Evolutionary conservation across 805 yeast species (phyloP).

Genomic region (Yamadazyma philogaea): DNA sequence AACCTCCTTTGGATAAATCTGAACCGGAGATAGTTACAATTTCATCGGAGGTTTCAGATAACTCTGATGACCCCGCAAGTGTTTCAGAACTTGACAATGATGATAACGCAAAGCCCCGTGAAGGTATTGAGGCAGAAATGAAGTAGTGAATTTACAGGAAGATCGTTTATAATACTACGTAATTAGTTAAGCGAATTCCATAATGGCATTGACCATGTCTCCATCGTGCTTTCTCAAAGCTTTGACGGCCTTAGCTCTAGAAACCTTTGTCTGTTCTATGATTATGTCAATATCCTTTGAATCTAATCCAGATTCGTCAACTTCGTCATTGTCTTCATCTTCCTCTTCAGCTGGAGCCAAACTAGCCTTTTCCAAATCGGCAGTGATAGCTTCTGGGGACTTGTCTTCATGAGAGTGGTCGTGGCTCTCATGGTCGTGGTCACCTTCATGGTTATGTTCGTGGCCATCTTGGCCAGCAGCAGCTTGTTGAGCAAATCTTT

Average conservation of each 20-base stretch:
- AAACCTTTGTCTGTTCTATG: slow-evolving; percentile 85
- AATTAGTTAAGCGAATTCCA: slow-evolving; percentile 56
- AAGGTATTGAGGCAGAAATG: not conserved
- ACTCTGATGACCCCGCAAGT: not conserved
- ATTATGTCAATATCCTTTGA: slow-evolving; percentile 81
- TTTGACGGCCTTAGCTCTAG: slow-evolving; percentile 86
- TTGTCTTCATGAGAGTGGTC: slow-evolving; percentile 39
- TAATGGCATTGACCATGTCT: slow-evolving; percentile 94
- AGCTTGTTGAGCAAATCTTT: slow-evolving; percentile 70
- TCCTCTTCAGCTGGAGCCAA: slow-evolving; percentile 38
- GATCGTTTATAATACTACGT: slow-evolving; percentile 2
- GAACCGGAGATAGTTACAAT: no score
- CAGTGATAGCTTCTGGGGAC: slow-evolving; percentile 77
- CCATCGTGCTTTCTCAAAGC: slow-evolving; percentile 86
- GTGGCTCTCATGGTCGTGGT: slow-evolving; percentile 29
- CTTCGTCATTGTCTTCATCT: slow-evolving; percentile 66
- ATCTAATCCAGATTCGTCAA: slow-evolving; percentile 82
- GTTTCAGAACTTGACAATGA: not conserved
- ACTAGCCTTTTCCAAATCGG: slow-evolving; percentile 59
- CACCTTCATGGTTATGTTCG: slow-evolving; percentile 24
- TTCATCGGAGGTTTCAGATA: no score
- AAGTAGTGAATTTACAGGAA: not conserved
- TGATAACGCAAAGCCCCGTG: not conserved
- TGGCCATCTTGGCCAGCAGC: slow-evolving; percentile 30
- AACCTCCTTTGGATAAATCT: no score